Evolutionary conservation across 2,329 filamentous ascomycete species (phyloP).

Genomic region (Epichloe amarillans): DNA sequence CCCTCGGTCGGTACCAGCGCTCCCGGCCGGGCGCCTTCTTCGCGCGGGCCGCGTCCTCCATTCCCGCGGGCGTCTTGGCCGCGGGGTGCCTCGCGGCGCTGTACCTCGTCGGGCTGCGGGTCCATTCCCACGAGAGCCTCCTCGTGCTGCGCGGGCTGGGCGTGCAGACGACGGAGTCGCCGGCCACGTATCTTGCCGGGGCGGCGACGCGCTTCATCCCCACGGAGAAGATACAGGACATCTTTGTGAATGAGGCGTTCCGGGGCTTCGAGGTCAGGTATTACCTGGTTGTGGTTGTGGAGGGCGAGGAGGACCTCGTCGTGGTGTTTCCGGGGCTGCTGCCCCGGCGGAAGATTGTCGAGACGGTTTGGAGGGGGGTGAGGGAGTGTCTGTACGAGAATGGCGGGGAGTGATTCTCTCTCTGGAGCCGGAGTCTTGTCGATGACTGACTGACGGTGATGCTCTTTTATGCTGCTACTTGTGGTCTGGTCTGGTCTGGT

Average conservation of each 20-base stretch:
- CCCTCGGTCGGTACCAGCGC: conserved; percentile 13
- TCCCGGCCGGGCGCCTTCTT: conserved; percentile 22
- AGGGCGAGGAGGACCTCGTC: conserved; percentile 75
- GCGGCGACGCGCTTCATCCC: conserved; percentile 56
- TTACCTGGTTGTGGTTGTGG: conserved; percentile 80
- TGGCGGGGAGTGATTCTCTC: conserved; percentile 10
- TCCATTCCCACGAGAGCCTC: conserved; percentile 62
- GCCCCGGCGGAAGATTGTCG: conserved; percentile 60
- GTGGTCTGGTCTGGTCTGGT: too few relatives aligned
- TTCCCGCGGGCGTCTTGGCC: conserved; percentile 28
- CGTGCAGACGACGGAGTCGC: conserved; percentile 67
- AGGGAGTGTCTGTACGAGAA: conserved; percentile 64
- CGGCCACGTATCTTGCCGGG: conserved; percentile 43
- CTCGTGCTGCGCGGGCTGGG: conserved; percentile 81
- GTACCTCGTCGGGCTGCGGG: conserved; percentile 31
- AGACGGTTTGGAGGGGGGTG: conserved; percentile 81
- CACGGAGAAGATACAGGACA: conserved; percentile 80
- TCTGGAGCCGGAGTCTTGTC: too few relatives aligned
- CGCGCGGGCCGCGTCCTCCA: conserved; percentile 16
- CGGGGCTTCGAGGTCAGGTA: conserved; percentile 81
- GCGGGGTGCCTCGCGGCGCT: conserved; percentile 22
- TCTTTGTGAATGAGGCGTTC: conserved; percentile 92
- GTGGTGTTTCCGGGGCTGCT: conserved; percentile 86
- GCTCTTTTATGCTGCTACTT: too few relatives aligned
- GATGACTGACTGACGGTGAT: too few relatives aligned